Evolutionary conservation across 164 flowering plant genomes (phyloP).

Genomic region (Nelumbo lutea): DNA sequence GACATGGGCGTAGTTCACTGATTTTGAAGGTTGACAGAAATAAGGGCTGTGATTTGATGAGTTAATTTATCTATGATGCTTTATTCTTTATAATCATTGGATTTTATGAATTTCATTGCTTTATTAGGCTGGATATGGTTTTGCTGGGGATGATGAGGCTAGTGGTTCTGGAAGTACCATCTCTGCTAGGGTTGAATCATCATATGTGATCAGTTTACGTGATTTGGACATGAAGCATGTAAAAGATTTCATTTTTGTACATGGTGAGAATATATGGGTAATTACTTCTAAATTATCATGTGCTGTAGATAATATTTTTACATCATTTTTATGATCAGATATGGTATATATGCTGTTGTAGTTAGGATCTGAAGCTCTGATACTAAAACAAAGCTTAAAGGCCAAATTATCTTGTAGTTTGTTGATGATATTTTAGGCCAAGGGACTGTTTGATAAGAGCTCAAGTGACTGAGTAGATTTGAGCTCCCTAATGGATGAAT

Average conservation of each 20-base stretch:
- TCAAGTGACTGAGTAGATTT: too few relatives aligned
- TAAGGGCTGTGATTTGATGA: not conserved
- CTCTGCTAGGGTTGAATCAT: constrained; percentile 76
- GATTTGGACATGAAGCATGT: constrained; percentile 94
- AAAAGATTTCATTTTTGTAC: constrained; percentile 81
- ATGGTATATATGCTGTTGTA: not conserved
- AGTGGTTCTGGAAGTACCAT: constrained; percentile 54
- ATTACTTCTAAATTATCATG: not conserved
- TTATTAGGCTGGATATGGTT: constrained; percentile 72
- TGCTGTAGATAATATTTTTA: not conserved
- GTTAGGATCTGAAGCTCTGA: constrained; percentile 3
- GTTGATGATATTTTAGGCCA: too few relatives aligned
- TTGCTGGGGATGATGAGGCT: constrained; percentile 82
- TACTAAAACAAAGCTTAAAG: not conserved
- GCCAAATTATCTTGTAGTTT: not conserved
- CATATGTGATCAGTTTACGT: constrained; percentile 67
- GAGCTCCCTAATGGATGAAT: too few relatives aligned
- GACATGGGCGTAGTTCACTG: too few relatives aligned
- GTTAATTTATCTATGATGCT: not conserved
- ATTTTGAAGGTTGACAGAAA: not conserved
- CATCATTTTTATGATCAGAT: constrained; percentile 1
- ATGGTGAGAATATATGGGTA: constrained; percentile 50
- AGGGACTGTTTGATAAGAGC: too few relatives aligned
- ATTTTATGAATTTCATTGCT: not conserved
- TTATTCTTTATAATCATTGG: not conserved